A percentile compares a stretch with the other conserved stretches of the same genome.
phyloP scores from a whole-genome alignment of 768 basidiomycete genomes.

The Lentinula lateritia region DNA sequence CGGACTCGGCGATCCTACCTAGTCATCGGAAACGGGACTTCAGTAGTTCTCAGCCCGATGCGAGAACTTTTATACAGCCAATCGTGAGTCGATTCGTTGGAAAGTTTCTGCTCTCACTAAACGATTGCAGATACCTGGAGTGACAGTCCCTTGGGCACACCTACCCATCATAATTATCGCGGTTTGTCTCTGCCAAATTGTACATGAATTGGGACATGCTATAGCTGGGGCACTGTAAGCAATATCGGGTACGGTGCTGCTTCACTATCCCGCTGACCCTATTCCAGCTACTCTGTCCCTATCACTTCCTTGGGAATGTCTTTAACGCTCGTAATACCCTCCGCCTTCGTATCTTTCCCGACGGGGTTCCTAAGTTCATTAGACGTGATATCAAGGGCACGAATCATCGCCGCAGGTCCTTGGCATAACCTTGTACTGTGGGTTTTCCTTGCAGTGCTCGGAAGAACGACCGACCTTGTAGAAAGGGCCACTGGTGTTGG shows the following conservation, averaged over 20 bases:
- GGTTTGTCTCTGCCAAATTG: slow-evolving; percentile 57
- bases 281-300: slow-evolving; percentile 56
- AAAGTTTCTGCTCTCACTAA: slow-evolving; percentile 11
- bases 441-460: slow-evolving; percentile 34
- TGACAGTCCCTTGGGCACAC: slow-evolving; percentile 74
- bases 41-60: neutral
- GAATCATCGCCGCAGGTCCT: slow-evolving; percentile 68
- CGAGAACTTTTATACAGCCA: neutral
- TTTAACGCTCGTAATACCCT: slow-evolving; percentile 59
- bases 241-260: neutral
- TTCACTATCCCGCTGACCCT: neutral
- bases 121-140: slow-evolving; percentile 63
- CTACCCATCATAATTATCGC: slow-evolving; percentile 60
- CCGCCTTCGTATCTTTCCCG: slow-evolving; percentile 69
- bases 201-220: slow-evolving; percentile 81
- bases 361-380: slow-evolving; percentile 31
- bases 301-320: slow-evolving; percentile 58
- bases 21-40: slow-evolving; percentile 2
- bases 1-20: neutral
- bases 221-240: slow-evolving; percentile 70
- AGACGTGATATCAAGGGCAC: slow-evolving; percentile 38
- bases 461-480: slow-evolving; percentile 17
- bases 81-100: neutral
- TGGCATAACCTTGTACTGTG: slow-evolving; percentile 72
- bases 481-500: slow-evolving; percentile 18